Base-by-base conservation (phyloP, 192 early-diverging fungal species). In the Coemansia interrupta region DNA sequence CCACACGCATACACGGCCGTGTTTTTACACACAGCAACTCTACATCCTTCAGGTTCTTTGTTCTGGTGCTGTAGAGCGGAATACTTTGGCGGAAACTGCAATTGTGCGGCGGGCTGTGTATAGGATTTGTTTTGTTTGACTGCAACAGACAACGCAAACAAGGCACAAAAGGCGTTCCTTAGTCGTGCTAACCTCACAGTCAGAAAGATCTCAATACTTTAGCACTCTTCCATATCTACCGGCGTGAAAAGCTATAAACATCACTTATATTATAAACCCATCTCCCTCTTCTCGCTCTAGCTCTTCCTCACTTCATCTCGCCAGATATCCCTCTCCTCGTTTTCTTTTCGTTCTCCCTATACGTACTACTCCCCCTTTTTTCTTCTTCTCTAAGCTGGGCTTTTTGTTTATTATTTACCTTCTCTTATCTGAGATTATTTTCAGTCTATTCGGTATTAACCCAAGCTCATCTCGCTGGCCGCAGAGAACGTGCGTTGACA, bases 401-500 rank as follows among this genome's bases (percentile, higher is more conserved):
- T 60, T 64, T 61, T 64, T 61, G 64, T 44, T 50, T 44, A 23
- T 40, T n/a, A 40, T 38, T 50, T 30, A 32, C 29, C 14, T 32
- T 58, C 32, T 10, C 26, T 36, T 36, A 7, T 36, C 32, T 36
- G 32, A 36, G 9, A 1, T 41, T 58, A 28, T 30, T 50, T 38
- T 45, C 53, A 24, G 18, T 43, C 36, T 49, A 43, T 56, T 22
- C 47, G 32, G 30, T 54, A 51, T 36, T 53, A 41, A 19, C 32
- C 52, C 23, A 36, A 56, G 48, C 57, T 49, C 62, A 29, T 60
- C 56, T 58, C 63, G 69, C 63, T 65, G 69, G 63, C 43, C 69
- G 69, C 54, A 60, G 62, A 65, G 53, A 54, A 63, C 50, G 52
- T 23, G 46, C 45, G 54, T 42, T 26, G 54, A 55, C n/a, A 55